A percentile compares a stretch with the other conserved stretches of the same genome.
Evolutionary conservation across 306 rosid genomes (phyloP).

Genomic region (Vigna reflexopilosa): DNA sequence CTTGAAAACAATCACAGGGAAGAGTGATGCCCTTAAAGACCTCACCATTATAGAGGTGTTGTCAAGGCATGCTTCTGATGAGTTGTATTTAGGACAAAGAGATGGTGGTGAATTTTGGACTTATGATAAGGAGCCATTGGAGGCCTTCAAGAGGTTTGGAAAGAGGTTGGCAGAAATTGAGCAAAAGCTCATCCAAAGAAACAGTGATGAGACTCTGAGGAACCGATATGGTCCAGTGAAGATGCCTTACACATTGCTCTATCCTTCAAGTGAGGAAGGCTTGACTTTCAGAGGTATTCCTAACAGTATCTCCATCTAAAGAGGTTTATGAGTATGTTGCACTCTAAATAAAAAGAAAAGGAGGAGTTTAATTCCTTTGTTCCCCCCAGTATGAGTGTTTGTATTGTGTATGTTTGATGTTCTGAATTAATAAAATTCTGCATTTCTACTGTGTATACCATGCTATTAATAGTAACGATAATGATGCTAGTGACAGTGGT

Average conservation of each 20-base stretch:
- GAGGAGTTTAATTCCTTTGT: constrained; percentile 4
- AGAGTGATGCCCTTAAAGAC: constrained; percentile 56
- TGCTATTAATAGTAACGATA: no score
- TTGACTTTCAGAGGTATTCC: constrained; percentile 79
- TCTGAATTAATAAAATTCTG: not conserved
- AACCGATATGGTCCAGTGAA: constrained; percentile 70
- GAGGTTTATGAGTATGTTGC: not conserved
- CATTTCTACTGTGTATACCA: not conserved
- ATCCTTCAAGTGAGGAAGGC: constrained; percentile 71
- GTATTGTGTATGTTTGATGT: not conserved
- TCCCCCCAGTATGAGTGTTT: no score
- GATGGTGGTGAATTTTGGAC: constrained; percentile 49
- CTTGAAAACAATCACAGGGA: constrained; percentile 65
- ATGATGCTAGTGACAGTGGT: no score
- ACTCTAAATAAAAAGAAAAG: constrained; percentile 10
- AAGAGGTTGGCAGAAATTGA: constrained; percentile 40
- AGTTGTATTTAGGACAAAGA: constrained; percentile 63
- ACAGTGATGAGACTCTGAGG: constrained; percentile 41
- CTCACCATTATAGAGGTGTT: constrained; percentile 65
- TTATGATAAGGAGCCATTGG: constrained; percentile 17
- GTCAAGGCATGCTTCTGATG: constrained; percentile 71
- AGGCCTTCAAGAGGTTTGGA: constrained; percentile 49
- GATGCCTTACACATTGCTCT: constrained; percentile 79
- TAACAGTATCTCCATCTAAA: constrained; percentile 68
- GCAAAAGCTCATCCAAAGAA: constrained; percentile 39